Evolutionary conservation across 768 basidiomycete species (phyloP).

Genomic region (Suillus subluteus): DNA sequence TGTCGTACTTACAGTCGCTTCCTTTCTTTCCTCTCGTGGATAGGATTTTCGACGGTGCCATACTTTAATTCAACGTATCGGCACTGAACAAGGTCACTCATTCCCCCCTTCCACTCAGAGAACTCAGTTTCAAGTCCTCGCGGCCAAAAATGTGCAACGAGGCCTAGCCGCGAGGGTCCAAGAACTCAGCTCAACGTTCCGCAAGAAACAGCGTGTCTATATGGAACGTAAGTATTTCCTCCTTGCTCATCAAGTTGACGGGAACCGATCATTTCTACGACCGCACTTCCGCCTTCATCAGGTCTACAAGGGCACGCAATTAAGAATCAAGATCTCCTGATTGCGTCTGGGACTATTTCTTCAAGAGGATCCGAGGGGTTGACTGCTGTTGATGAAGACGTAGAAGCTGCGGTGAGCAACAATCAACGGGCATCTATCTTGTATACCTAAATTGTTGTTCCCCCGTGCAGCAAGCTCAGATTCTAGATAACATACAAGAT

Average conservation of each 20-base stretch:
- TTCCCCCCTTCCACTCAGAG: constrained; percentile 61
- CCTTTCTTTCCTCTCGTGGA: constrained; percentile 16
- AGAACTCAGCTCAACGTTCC: constrained; percentile 86
- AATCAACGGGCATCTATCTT: constrained; percentile 19
- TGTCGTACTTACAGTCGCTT: constrained; percentile 15
- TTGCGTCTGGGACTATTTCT: constrained; percentile 86
- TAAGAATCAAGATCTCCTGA: constrained; percentile 92
- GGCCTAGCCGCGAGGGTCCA: constrained; percentile 96
- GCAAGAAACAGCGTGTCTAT: constrained; percentile 98
- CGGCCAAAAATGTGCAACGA: constrained; percentile 93
- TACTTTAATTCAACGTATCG: constrained; percentile 70
- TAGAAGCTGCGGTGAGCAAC: constrained; percentile 76
- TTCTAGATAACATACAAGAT: constrained; percentile 40
- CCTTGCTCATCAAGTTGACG: constrained; percentile 9
- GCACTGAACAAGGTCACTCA: constrained; percentile 54
- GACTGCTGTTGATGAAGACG: constrained; percentile 88
- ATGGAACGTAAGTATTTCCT: constrained; percentile 83
- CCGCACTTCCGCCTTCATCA: constrained; percentile 36
- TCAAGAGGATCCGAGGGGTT: constrained; percentile 82
- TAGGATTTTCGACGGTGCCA: constrained; percentile 47
- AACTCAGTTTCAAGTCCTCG: constrained; percentile 56
- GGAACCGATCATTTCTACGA: constrained; percentile 19
- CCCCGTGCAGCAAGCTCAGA: constrained; percentile 34
- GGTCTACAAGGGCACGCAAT: constrained; percentile 97
- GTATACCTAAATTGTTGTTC: constrained; percentile 12